phyloP scores from a whole-genome alignment of 352 stramenopile genomes.

The Phytopythium boreale region DNA sequence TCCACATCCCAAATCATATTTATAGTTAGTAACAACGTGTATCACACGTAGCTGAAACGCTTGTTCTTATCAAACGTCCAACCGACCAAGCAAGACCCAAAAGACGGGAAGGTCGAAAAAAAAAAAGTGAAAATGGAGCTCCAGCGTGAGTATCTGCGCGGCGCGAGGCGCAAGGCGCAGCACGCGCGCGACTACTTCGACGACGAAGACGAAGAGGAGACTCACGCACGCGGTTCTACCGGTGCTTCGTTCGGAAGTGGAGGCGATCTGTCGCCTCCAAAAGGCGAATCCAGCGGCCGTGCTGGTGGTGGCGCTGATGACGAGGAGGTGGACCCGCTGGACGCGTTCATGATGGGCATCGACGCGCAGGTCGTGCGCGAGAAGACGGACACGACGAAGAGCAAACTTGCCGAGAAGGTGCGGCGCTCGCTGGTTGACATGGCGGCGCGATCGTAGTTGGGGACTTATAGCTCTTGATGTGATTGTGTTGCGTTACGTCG shows the following conservation, averaged over 20 bases:
- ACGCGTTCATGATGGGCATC: slow-evolving; percentile 86
- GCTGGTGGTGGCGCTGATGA: not conserved
- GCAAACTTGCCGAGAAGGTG: slow-evolving; percentile 32
- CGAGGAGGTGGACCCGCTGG: slow-evolving; percentile 71
- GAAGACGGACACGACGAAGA: slow-evolving; percentile 6
- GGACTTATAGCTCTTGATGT: not conserved
- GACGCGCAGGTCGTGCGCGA: slow-evolving; percentile 66
- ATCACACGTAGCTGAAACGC: no score
- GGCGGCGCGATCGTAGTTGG: not conserved
- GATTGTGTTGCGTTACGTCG: not conserved
- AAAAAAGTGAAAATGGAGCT: slow-evolving; percentile 26
- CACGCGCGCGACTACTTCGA: slow-evolving; percentile 61
- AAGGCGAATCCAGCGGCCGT: not conserved
- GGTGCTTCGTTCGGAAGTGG: not conserved
- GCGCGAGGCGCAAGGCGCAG: slow-evolving; percentile 47
- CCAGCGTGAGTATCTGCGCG: slow-evolving; percentile 56
- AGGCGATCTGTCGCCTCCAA: not conserved
- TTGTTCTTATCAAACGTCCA: no score
- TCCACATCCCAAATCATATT: not conserved
- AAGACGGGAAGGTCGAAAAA: slow-evolving; percentile 12
- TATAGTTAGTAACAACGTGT: not conserved
- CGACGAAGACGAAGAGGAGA: slow-evolving; percentile 42
- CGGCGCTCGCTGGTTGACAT: not conserved
- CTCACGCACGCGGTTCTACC: not conserved
- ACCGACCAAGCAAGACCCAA: not conserved